phyloP scores from a whole-genome alignment of 2,329 filamentous ascomycete species.

The Fusarium mundagurra region DNA sequence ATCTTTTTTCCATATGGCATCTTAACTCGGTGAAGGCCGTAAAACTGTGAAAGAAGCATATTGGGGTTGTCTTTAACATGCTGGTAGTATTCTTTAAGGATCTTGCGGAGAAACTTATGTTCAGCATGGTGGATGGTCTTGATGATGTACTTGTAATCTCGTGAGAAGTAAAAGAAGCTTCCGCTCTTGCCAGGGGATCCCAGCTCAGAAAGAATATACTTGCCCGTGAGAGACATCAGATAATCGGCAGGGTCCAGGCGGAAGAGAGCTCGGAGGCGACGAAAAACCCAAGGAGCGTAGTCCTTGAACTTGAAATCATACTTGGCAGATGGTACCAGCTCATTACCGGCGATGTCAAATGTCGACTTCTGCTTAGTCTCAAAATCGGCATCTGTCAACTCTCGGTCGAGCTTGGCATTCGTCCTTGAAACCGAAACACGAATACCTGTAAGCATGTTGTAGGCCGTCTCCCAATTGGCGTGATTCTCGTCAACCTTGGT shows the following conservation, averaged over 20 bases:
- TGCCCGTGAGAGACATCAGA: conserved; percentile 96
- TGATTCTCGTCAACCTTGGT: conserved; percentile 98
- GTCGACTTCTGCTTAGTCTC: conserved; percentile 96
- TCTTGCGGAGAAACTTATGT: conserved; percentile 85
- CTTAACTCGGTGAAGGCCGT: conserved; percentile 96
- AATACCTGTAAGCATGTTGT: conserved; percentile 99
- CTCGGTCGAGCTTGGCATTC: conserved; percentile 94
- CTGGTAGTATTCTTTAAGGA: conserved; percentile 90
- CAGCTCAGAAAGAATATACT: conserved; percentile 97
- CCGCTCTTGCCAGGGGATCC: conserved; percentile 98
- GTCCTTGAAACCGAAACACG: conserved; percentile 95
- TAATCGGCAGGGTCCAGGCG: conserved; percentile 96
- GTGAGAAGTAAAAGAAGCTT: conserved; percentile 99
- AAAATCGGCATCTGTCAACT: conserved; percentile 91
- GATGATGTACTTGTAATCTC: conserved; percentile 99
- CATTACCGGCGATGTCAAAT: conserved; percentile 98
- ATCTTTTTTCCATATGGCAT: conserved; percentile 98
- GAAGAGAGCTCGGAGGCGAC: conserved; percentile 87
- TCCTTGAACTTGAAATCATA: conserved; percentile 99
- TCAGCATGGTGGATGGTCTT: conserved; percentile 98
- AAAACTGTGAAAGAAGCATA: conserved; percentile 96
- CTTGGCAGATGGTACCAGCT: conserved; percentile 96
- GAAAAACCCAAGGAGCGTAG: conserved; percentile 99
- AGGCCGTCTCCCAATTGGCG: conserved; percentile 96
- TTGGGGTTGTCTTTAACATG: conserved; percentile 95